Evolutionary conservation across 2,329 filamentous ascomycete genomes (phyloP), one percentile per base, ranked within the genome.

Genomic region (Nothophaeocryptopus gaeumannii): DNA sequence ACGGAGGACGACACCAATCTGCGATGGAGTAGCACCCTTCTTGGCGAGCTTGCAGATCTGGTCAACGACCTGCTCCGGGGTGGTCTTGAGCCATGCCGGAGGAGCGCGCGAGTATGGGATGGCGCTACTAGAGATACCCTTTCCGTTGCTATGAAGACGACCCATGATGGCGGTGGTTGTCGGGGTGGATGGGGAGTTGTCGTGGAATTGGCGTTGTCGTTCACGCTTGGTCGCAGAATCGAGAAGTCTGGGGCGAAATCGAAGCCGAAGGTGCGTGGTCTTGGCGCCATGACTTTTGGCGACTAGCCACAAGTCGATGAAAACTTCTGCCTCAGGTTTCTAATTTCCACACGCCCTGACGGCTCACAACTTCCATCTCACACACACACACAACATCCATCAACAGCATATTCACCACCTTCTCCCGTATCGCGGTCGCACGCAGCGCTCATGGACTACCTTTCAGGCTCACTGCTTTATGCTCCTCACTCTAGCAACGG

Each of bases 21-120:
- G 92, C 62, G 91, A 96, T 69, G 93, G 93, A 64, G 92, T 96
- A 67, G 89, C 89, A 80, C 95, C 93, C 88, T 97, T 97, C 81
- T 89, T 91, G 73, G 93, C 93, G 74, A 97, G 88, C 83, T 95
- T 95, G 81, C 88, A 91, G 80, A 99, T 99, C 81, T 97, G 91
- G 74, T 99, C 93, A 68, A 96, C 89, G 75, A 99, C 90, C 81
- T 95, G 89, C 70, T 96, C 90, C 72, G 93, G 91, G 67, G 90
- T 96, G 79, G 89, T 95, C 88, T 99, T 99, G 78, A 97, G 82
- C 93, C 93, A 99, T 66, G 91, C 83, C 58, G 93, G 92, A 61
- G 90, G 75, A 68, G 83, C 85, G 80, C 93, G 92, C 66, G 89
- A 96, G 86, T 97, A 99, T 72, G 95, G 93, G 78, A 97, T 79